A percentile compares a stretch with the other conserved stretches of the same genome.
Conservation (phyloP, 768 basidiomycete species). For the Macrolepiota dolichaula region DNA sequence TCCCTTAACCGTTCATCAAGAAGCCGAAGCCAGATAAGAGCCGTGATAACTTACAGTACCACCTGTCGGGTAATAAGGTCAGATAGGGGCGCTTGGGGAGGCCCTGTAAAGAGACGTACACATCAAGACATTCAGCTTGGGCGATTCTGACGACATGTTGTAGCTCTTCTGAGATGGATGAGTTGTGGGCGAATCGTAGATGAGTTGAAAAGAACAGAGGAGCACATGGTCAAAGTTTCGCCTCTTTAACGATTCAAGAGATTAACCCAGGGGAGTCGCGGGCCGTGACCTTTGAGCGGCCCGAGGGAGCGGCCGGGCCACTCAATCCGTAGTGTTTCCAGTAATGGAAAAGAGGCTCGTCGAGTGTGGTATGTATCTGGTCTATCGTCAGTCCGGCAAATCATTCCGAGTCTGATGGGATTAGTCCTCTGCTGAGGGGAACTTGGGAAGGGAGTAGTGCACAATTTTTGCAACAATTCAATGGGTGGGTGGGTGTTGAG, state of each 20-base stretch:
- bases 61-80: constrained; percentile 23
- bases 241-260: neutral
- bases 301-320: neutral
- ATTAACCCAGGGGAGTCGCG: constrained; percentile 6
- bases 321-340: neutral
- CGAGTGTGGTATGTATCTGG: neutral
- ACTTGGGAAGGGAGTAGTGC: neutral
- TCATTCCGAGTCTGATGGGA: neutral
- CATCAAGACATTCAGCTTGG: constrained; percentile 73
- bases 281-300: constrained; percentile 5
- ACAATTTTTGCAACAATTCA: too few relatives aligned
- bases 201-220: neutral
- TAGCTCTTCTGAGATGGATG: neutral
- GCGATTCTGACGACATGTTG: constrained; percentile 37
- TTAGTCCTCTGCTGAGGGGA: neutral
- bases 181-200: neutral
- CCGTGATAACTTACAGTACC: constrained; percentile 29
- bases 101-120: constrained; percentile 42
- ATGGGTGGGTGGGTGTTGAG: too few relatives aligned
- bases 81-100: neutral
- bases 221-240: neutral
- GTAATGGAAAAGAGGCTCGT: neutral
- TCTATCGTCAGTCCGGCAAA: neutral
- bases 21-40: neutral
- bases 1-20: constrained; percentile 36